These are phyloP conservation scores for Neofusicoccum sp. DNA, from an alignment of 2,329 filamentous ascomycete genomes.

Conservation along the genomic window DNA sequence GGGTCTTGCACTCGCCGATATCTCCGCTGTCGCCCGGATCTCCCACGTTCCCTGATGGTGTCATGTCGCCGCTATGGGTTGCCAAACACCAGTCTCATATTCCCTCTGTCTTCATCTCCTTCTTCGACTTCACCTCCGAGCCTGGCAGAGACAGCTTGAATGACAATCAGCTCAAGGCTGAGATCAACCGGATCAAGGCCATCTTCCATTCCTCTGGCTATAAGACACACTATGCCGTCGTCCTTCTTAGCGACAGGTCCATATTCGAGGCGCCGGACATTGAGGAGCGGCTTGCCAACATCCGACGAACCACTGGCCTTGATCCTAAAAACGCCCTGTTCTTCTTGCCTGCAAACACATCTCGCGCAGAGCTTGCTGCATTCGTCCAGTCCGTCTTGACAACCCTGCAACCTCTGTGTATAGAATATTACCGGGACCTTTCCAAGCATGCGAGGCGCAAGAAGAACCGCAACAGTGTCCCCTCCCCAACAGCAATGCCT, in stretches of 20 bases:
- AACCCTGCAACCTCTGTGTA: slow-evolving; percentile 68
- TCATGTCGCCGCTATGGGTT: slow-evolving; percentile 79
- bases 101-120: slow-evolving; percentile 76
- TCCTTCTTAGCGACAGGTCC: slow-evolving; percentile 71
- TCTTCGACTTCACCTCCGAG: slow-evolving; percentile 75
- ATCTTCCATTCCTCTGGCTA: slow-evolving; percentile 69
- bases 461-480: slow-evolving; percentile 72
- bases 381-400: slow-evolving; percentile 72
- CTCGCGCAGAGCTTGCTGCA: slow-evolving; percentile 66
- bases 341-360: slow-evolving; percentile 73
- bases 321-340: slow-evolving; percentile 80
- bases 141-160: slow-evolving; percentile 70
- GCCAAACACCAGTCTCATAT: slow-evolving; percentile 84
- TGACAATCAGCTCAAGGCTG: slow-evolving; percentile 83
- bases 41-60: slow-evolving; percentile 81
- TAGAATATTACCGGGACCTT: slow-evolving; percentile 92
- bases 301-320: slow-evolving; percentile 74
- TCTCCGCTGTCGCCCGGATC: slow-evolving; percentile 86
- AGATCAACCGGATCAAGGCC: slow-evolving; percentile 75
- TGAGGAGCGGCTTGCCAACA: slow-evolving; percentile 74
- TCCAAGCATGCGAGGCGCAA: slow-evolving; percentile 92
- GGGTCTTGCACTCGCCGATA: slow-evolving; percentile 80
- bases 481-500: slow-evolving; percentile 77
- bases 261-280: slow-evolving; percentile 58
- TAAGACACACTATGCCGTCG: slow-evolving; percentile 73